A percentile compares a stretch with the other conserved stretches of the same genome.
phyloP scores from a whole-genome alignment of 1,284 basidiomycete species.

The Trichosporon inkin region DNA sequence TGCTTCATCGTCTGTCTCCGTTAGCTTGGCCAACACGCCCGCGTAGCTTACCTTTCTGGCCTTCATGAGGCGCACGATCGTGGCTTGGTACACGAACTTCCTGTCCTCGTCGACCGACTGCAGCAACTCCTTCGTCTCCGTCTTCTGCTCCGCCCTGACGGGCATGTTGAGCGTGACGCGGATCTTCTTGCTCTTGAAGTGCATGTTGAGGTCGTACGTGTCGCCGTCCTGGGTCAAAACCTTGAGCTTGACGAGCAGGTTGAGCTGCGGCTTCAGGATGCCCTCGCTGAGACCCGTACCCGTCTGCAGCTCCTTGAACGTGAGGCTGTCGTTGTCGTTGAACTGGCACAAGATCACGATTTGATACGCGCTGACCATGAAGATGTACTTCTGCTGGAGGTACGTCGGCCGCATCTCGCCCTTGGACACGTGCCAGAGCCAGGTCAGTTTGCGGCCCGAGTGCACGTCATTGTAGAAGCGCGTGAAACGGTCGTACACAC shows the following conservation, averaged over 20 bases:
- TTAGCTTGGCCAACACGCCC: conserved; percentile 11
- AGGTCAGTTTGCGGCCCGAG: conserved; percentile 83
- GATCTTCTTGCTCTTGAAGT: conserved; percentile 91
- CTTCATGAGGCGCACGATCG: conserved; percentile 98
- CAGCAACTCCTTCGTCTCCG: conserved; percentile 82
- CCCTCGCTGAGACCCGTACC: conserved; percentile 81
- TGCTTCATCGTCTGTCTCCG: conserved; percentile 84
- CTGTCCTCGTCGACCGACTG: conserved; percentile 97
- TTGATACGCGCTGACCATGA: conserved; percentile 94
- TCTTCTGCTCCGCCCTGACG: conserved; percentile 90
- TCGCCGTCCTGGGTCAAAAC: conserved; percentile 71
- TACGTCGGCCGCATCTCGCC: conserved; percentile 93
- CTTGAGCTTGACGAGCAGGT: conserved; percentile 81
- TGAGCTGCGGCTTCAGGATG: conserved; percentile 78
- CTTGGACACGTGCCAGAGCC: conserved; percentile 97
- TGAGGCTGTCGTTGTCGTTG: conserved; percentile 82
- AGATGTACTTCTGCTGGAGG: conserved; percentile 87
- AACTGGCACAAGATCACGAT: conserved; percentile 92
- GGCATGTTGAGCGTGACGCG: conserved; percentile 84
- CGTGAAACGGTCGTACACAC: conserved; percentile 86
- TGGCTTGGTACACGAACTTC: conserved; percentile 95
- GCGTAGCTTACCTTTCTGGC: conserved; percentile 61
- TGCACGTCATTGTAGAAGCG: conserved; percentile 81
- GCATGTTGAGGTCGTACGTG: conserved; percentile 84
- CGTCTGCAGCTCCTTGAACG: conserved; percentile 70